Evolutionary conservation across 2,329 filamentous ascomycete genomes (phyloP), one percentile per base, ranked within the genome.

Genomic region (Aspergillus pseudoglaucus): DNA sequence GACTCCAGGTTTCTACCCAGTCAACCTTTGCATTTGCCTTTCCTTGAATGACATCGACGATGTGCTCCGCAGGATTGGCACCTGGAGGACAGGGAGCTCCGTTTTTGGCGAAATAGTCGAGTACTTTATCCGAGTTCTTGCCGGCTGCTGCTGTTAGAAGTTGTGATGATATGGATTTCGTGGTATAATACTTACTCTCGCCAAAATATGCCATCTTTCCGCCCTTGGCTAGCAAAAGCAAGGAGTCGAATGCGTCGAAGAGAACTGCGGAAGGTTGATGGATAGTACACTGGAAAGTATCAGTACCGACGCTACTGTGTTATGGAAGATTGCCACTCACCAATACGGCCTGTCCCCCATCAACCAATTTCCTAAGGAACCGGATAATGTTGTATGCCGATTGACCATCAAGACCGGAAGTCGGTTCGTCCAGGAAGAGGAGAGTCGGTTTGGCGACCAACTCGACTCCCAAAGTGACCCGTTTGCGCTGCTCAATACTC

Each of bases 161-260:
- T 18, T 2, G 18, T 12, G 3, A 39, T 17, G 3, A 25, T 14
- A 6, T 3, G n/a, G 22, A 25, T 23, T 4, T 12, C 6, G 2
- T n/a, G 6, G 1, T 1, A 14, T 25, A 5, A 8, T 3, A 52
- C 62, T 58, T 46, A 65, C 62, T 71, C 47, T 77, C 80, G 9
- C 84, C 84, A 58, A 85, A 85, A 61, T 85, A 87, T 1, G 83
- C 79, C 1, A 80, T 84, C 54, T 78, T 78, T 7, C 84, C 84
- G 3, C 82, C 84, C 53, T 72, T 77, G n/a, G 81, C 78, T 0
- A 87, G 75, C 1, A 87, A 69, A 1, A 87, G 70, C 0, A 87
- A 75, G 1, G 76, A 78, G 53, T 87, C 84, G 49, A 87, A 87
- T 27, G 83, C 75, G 7, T 81, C 75, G 46, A 87, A 86, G 0